A percentile compares a stretch with the other conserved stretches of the same genome.
Evolutionary conservation across 768 basidiomycete genomes (phyloP).

Genomic region (Amanita subjunquillea): DNA sequence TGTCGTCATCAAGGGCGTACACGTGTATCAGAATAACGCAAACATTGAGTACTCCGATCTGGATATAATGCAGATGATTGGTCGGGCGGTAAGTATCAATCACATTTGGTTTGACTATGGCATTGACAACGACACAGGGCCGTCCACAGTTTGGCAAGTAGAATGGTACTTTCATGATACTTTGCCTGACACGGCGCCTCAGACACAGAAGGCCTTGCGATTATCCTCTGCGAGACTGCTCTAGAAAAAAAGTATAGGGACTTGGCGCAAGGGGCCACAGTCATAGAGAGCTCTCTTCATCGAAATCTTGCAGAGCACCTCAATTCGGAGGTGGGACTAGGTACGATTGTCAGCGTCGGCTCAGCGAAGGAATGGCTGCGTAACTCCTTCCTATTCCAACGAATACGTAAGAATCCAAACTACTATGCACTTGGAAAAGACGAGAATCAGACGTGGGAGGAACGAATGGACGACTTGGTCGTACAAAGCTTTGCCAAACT

Average conservation of each 20-base stretch:
- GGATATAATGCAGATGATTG: constrained; percentile 95
- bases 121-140: constrained; percentile 37
- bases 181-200: background rate
- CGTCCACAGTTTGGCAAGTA: constrained; percentile 78
- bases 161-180: background rate
- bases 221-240: constrained; percentile 72
- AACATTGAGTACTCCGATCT: constrained; percentile 83
- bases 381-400: constrained; percentile 77
- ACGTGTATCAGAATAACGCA: constrained; percentile 58
- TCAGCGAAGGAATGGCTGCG: constrained; percentile 78
- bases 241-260: constrained; percentile 64
- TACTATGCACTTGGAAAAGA: constrained; percentile 61
- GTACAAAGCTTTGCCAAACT: constrained; percentile 52
- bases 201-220: constrained; percentile 79
- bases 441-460: constrained; percentile 53
- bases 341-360: constrained; percentile 62
- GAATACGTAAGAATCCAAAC: constrained; percentile 75
- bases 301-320: constrained; percentile 80
- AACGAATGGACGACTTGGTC: constrained; percentile 66
- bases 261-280: constrained; percentile 59
- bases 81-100: constrained; percentile 60
- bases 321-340: constrained; percentile 86
- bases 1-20: constrained; percentile 89
- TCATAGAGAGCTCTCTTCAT: constrained; percentile 83
- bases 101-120: background rate